Evolutionary conservation across 345 rosid genomes (phyloP).

Genomic region (Melaleuca quinquenervia): DNA sequence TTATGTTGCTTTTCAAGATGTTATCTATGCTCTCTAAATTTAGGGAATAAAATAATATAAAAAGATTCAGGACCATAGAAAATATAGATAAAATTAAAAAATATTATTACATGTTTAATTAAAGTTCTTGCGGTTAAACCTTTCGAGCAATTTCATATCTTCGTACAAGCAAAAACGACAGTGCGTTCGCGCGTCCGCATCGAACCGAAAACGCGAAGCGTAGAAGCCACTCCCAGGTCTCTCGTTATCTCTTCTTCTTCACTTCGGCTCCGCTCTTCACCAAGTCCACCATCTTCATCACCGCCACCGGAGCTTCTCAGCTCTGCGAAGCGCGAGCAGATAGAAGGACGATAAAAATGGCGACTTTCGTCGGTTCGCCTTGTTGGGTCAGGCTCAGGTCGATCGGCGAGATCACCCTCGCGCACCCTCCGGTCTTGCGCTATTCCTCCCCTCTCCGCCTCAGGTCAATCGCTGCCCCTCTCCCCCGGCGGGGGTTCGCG

Average conservation of each 20-base stretch:
- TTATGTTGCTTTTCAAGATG: not conserved
- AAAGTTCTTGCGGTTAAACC: too few relatives aligned
- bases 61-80: too few relatives aligned
- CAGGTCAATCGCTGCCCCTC: not conserved
- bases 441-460: not conserved
- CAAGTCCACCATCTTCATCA: not conserved
- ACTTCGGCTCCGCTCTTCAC: not conserved
- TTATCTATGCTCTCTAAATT: fast-evolving
- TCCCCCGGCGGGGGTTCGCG: constrained; percentile 8
- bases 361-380: constrained; percentile 29
- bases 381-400: constrained; percentile 48
- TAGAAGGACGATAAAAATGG: constrained; percentile 15
- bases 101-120: too few relatives aligned
- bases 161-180: not conserved
- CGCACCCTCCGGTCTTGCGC: constrained; percentile 10
- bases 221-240: not conserved
- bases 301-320: not conserved
- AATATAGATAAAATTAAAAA: too few relatives aligned
- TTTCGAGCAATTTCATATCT: not conserved
- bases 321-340: not conserved
- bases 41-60: too few relatives aligned
- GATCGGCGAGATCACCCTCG: constrained; percentile 28
- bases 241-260: not conserved
- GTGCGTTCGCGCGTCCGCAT: not conserved
- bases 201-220: not conserved